Percentiles rank a stretch among this genome's conserved stretches.
These are phyloP conservation scores for Tolypocladium tropicale DNA, from an alignment of 2,329 filamentous ascomycete genomes.

Conservation along the genomic window DNA sequence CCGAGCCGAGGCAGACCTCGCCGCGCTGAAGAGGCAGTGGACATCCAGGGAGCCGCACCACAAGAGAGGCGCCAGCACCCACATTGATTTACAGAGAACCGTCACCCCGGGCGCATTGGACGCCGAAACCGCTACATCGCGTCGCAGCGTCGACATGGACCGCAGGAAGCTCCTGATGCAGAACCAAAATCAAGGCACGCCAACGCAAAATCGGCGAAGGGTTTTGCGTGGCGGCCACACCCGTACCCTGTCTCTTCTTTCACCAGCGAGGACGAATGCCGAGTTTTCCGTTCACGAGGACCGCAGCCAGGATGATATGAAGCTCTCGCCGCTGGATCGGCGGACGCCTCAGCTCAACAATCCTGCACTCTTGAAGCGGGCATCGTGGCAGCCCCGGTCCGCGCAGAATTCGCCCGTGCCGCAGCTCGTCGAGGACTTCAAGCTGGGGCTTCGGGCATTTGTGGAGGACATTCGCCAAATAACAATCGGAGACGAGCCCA, in stretches of 20 bases:
- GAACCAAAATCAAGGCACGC: conserved; percentile 33
- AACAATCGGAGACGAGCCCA: conserved; percentile 87
- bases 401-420: conserved; percentile 42
- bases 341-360: conserved; percentile 24
- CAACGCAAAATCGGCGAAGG: conserved; percentile 38
- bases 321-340: conserved; percentile 18
- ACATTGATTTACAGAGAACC: conserved; percentile 2
- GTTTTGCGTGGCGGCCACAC: conserved; percentile 60
- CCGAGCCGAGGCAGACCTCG: conserved; percentile 69
- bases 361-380: conserved; percentile 39
- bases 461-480: conserved; percentile 92
- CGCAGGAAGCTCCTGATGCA: conserved; percentile 58
- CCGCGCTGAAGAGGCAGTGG: conserved; percentile 75
- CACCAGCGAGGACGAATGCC: conserved; percentile 43
- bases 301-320: conserved; percentile 15
- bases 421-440: conserved; percentile 82
- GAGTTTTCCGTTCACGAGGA: conserved; percentile 34
- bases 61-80: conserved; percentile 46
- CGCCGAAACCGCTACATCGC: conserved; percentile 21
- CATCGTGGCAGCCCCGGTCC: conserved; percentile 47
- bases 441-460: conserved; percentile 85
- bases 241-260: conserved; percentile 67
- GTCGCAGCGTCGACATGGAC: conserved; percentile 54
- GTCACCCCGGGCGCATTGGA: conserved; percentile 6
- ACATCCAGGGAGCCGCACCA: conserved; percentile 64